phyloP scores from a whole-genome alignment of 129 eudicot genomes.

The Sambucus nigra region DNA sequence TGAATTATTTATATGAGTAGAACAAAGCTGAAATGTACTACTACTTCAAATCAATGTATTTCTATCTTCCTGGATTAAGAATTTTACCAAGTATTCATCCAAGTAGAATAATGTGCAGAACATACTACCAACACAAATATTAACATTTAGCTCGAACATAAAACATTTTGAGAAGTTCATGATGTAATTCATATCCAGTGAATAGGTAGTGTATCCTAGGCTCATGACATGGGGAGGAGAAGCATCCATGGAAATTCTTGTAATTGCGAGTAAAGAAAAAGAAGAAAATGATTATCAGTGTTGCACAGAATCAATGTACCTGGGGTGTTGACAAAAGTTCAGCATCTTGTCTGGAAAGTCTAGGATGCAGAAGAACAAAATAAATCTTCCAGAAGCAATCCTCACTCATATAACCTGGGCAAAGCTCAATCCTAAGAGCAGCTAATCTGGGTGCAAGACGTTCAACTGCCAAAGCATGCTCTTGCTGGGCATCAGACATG shows the following conservation, averaged over 20 bases:
- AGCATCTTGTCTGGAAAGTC: conserved; percentile 50
- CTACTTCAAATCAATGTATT: too few relatives aligned
- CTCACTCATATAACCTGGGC: conserved; percentile 74
- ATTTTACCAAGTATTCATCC: too few relatives aligned
- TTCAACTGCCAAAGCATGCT: conserved; percentile 81
- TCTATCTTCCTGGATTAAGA: too few relatives aligned
- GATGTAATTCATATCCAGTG: background rate
- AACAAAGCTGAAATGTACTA: too few relatives aligned
- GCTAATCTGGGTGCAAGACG: conserved; percentile 69
- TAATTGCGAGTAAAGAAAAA: background rate
- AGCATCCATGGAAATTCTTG: background rate
- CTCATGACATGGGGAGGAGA: background rate
- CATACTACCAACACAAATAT: background rate
- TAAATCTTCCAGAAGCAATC: conserved; percentile 81
- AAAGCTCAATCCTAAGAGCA: conserved; percentile 74
- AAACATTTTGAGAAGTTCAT: too few relatives aligned
- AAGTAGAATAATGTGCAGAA: too few relatives aligned
- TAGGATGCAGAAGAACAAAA: conserved; percentile 82
- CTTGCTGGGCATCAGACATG: conserved; percentile 79
- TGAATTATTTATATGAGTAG: too few relatives aligned
- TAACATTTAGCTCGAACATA: background rate
- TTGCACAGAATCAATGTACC: conserved; percentile 29
- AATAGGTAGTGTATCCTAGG: background rate
- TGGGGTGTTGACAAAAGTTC: conserved; percentile 58
- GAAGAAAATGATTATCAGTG: conserved; percentile 1